phyloP scores from a whole-genome alignment of 306 rosid species.

The Citrullus colocynthis region DNA sequence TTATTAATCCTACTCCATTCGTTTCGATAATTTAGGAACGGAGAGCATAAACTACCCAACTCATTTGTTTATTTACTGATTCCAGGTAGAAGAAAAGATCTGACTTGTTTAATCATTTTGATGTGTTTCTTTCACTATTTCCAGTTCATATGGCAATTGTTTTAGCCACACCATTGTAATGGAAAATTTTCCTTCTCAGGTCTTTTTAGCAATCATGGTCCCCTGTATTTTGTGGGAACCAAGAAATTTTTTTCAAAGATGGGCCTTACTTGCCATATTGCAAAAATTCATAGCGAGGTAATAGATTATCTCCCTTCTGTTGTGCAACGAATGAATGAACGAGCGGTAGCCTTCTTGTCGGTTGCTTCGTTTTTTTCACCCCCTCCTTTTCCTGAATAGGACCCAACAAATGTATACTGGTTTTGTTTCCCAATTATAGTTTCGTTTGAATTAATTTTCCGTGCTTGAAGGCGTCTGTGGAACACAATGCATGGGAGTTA shows the following conservation, averaged over 20 bases:
- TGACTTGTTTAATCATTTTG: background rate
- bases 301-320: background rate
- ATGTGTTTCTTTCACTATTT: constrained; percentile 4
- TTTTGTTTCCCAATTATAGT: background rate
- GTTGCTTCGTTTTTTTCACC: background rate
- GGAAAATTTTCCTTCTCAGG: constrained; percentile 33
- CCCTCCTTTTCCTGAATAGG: background rate
- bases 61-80: constrained; percentile 69
- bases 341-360: background rate
- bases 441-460: background rate
- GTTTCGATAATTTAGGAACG: constrained; percentile 36
- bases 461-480: constrained; percentile 51
- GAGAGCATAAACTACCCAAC: constrained; percentile 51
- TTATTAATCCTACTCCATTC: background rate
- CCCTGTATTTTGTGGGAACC: constrained; percentile 69
- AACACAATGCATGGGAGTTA: constrained; percentile 69
- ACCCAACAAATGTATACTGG: background rate
- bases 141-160: background rate
- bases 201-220: constrained; percentile 77
- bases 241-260: constrained; percentile 76
- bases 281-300: constrained; percentile 85
- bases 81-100: constrained; percentile 41
- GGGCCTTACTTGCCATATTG: constrained; percentile 83
- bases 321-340: background rate
- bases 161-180: background rate